Evolutionary conservation across 2,329 filamentous ascomycete genomes (phyloP).

Genomic region (Talaromyces sp.): DNA sequence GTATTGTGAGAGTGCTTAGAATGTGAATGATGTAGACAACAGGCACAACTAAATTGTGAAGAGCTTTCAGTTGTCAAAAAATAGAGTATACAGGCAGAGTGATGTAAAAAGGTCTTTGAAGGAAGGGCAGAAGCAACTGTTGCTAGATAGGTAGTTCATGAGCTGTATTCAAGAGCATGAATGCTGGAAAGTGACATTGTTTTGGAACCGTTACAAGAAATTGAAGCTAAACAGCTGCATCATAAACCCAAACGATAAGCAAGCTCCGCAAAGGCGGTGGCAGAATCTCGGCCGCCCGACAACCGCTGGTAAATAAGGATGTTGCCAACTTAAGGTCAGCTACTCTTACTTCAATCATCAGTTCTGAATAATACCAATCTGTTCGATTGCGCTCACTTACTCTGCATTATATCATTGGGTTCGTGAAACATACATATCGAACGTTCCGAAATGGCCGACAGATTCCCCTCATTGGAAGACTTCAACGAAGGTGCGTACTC

Average conservation of each 20-base stretch:
- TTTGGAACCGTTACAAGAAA: neutral
- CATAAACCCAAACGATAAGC: constrained; percentile 1
- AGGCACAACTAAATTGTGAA: neutral
- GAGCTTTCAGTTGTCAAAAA: neutral
- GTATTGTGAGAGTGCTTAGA: neutral
- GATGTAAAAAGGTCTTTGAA: neutral
- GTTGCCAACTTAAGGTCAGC: constrained; percentile 9
- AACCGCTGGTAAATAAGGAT: constrained; percentile 7
- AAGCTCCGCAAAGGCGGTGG: constrained; percentile 19
- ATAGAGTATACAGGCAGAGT: neutral
- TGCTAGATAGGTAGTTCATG: neutral
- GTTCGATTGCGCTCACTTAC: neutral
- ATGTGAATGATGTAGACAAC: neutral
- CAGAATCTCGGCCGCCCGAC: constrained; percentile 13
- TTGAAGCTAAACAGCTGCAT: constrained; percentile 7
- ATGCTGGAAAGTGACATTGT: neutral
- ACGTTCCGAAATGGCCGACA: constrained; percentile 62
- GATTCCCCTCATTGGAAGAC: constrained; percentile 75
- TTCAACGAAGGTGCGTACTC: constrained; percentile 56
- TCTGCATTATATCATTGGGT: no score
- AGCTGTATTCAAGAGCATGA: neutral
- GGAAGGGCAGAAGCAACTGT: neutral
- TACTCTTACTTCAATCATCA: neutral
- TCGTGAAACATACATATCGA: neutral
- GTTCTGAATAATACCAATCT: neutral